Evolutionary conservation across 768 basidiomycete genomes (phyloP).

Genomic region (Xanthoconium purpureum): DNA sequence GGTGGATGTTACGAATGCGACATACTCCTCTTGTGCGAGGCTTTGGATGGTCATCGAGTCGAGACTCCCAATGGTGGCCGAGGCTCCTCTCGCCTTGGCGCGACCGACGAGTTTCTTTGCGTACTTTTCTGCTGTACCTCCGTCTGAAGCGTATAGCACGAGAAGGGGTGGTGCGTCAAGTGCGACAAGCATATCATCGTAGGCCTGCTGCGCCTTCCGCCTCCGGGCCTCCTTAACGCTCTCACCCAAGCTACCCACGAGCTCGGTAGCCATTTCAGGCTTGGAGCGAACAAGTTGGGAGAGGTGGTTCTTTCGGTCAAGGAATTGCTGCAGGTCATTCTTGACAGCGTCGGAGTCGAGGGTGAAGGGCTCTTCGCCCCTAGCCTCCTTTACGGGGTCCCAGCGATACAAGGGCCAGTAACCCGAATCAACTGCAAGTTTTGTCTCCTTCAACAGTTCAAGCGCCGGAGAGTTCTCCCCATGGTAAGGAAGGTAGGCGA

Average conservation of each 20-base stretch:
- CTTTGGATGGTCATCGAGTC: conserved; percentile 79
- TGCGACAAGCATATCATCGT: conserved; percentile 75
- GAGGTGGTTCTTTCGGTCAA: conserved; percentile 94
- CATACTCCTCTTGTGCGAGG: conserved; percentile 69
- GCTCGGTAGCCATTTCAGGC: conserved; percentile 75
- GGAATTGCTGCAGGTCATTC: conserved; percentile 88
- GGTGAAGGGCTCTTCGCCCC: conserved; percentile 79
- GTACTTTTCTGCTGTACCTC: conserved; percentile 93
- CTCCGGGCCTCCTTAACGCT: conserved; percentile 81
- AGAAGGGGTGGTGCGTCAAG: conserved; percentile 88
- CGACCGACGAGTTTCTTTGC: conserved; percentile 84
- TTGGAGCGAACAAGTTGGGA: conserved; percentile 85
- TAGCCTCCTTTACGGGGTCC: conserved; percentile 82
- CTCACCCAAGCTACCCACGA: conserved; percentile 82
- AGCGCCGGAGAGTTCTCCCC: conserved; percentile 75
- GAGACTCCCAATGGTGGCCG: conserved; percentile 69
- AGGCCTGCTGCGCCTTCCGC: conserved; percentile 77
- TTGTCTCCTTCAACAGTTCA: conserved; percentile 94
- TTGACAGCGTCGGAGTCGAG: conserved; percentile 94
- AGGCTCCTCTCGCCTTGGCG: conserved; percentile 81
- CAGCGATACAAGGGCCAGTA: conserved; percentile 99
- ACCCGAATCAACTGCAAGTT: conserved; percentile 91
- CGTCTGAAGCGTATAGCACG: conserved; percentile 92
- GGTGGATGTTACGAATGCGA: conserved; percentile 85
- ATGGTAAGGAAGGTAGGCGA: conserved; percentile 91